Evolutionary conservation across 2,329 filamentous ascomycete genomes (phyloP).

Genomic region (Fusarium ambrosium): DNA sequence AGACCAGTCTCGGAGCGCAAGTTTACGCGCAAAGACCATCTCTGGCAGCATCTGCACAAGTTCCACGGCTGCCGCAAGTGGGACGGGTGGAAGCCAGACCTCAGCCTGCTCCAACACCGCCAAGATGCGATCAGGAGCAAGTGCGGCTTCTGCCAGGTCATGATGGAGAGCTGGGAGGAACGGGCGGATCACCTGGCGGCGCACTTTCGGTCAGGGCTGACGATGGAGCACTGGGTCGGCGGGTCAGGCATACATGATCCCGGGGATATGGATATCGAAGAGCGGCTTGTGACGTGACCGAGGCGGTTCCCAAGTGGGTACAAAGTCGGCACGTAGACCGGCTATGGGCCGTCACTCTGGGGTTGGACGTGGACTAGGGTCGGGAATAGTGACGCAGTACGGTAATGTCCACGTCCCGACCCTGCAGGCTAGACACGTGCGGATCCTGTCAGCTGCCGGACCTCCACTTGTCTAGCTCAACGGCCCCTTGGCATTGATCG

Average conservation of each 20-base stretch:
- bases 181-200: conserved; percentile 47
- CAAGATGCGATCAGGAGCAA: conserved; percentile 46
- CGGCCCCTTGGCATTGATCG: conserved; percentile 1
- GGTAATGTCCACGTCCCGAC: background rate
- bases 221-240: conserved; percentile 47
- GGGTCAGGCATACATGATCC: conserved; percentile 41
- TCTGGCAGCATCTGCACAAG: conserved; percentile 58
- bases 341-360: background rate
- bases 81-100: conserved; percentile 63
- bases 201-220: conserved; percentile 49
- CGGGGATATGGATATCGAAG: conserved; percentile 25
- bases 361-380: background rate
- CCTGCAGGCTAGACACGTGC: conserved; percentile 30
- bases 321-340: background rate
- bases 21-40: conserved; percentile 58
- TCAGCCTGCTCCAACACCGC: conserved; percentile 50
- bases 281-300: background rate
- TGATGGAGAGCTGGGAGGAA: conserved; percentile 47
- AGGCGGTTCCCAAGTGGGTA: conserved; percentile 10
- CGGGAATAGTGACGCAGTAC: background rate
- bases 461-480: background rate
- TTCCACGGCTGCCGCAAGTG: conserved; percentile 61
- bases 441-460: background rate
- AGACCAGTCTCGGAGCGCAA: conserved; percentile 58
- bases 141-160: conserved; percentile 49